phyloP scores from a whole-genome alignment of 257 asterid species.

The Scutellaria minor region DNA sequence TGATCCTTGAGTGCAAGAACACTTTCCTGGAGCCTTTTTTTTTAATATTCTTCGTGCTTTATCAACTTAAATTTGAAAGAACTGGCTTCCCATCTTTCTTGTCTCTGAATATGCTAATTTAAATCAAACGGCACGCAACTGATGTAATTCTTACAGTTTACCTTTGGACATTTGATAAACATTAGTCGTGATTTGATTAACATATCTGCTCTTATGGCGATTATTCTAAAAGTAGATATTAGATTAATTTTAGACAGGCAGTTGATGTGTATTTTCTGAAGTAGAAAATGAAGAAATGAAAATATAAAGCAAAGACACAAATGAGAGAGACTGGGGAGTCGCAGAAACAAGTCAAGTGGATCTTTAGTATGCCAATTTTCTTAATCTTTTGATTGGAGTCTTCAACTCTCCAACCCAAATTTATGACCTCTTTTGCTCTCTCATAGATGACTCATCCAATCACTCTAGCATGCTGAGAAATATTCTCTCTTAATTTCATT shows the following conservation, averaged over 20 bases:
- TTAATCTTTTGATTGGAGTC: too few species aligned
- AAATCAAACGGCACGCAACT: not conserved
- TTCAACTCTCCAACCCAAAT: too few species aligned
- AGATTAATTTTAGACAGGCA: not conserved
- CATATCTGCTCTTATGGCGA: conserved; percentile 1
- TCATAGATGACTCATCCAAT: too few species aligned
- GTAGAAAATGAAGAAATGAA: too few species aligned
- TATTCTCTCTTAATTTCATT: not conserved
- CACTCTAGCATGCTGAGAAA: too few species aligned
- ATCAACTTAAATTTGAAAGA: not conserved
- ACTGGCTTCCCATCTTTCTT: conserved; percentile 8
- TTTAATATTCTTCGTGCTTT: not conserved
- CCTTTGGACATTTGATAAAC: not conserved
- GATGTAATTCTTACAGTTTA: not conserved
- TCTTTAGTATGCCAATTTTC: too few species aligned
- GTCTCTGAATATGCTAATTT: not conserved
- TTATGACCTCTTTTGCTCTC: too few species aligned
- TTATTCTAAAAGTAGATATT: not conserved
- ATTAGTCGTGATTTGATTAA: not conserved
- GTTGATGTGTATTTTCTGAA: not conserved
- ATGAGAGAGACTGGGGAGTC: too few species aligned
- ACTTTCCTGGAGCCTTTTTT: not conserved
- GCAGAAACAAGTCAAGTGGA: too few species aligned
- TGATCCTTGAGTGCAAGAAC: conserved; percentile 3
- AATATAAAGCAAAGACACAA: too few species aligned